Percentiles rank a stretch among this genome's conserved stretches.
Conservation (phyloP, 1,139 yeast species). For the Nakaseomyces kungkrabaensis region DNA sequence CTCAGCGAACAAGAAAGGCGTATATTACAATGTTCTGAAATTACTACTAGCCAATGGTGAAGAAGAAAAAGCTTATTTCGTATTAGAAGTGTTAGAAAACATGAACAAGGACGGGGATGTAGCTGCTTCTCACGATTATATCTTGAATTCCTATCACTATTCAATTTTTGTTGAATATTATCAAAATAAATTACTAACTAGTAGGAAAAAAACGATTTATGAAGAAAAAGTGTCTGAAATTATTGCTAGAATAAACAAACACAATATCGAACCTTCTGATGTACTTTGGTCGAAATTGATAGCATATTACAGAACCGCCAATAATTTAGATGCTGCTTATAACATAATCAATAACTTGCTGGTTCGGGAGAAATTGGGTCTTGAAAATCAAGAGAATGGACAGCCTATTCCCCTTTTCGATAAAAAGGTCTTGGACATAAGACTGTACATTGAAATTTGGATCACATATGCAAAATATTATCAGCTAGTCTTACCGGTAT, state of each 20-base stretch:
- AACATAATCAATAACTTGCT: conserved; percentile 14
- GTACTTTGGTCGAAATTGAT: not conserved
- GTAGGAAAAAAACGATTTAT: not conserved
- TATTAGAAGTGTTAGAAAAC: conserved; percentile 15
- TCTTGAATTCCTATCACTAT: conserved; percentile 24
- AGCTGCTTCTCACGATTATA: conserved; percentile 4
- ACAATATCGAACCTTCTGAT: not conserved
- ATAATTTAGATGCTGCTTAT: conserved; percentile 16
- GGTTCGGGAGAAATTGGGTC: not conserved
- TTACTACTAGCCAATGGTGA: conserved; percentile 7
- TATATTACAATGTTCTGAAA: not conserved
- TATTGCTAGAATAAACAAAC: conserved; percentile 2
- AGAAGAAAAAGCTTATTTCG: conserved; percentile 12
- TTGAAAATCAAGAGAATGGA: not conserved
- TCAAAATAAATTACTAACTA: conserved; percentile 3
- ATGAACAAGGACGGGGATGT: not conserved
- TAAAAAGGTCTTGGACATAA: conserved; percentile 14
- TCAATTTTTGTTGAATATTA: conserved; percentile 21
- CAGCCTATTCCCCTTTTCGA: conserved; percentile 8
- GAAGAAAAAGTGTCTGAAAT: conserved; percentile 8
- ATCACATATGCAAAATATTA: conserved; percentile 18
- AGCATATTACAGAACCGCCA: not conserved
- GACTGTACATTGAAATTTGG: conserved; percentile 24
- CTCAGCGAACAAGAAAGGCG: not conserved
- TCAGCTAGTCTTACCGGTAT: conserved; percentile 3